phyloP scores from a whole-genome alignment of 1,139 yeast genomes.

The Saccharomycopsis crataegensis region DNA sequence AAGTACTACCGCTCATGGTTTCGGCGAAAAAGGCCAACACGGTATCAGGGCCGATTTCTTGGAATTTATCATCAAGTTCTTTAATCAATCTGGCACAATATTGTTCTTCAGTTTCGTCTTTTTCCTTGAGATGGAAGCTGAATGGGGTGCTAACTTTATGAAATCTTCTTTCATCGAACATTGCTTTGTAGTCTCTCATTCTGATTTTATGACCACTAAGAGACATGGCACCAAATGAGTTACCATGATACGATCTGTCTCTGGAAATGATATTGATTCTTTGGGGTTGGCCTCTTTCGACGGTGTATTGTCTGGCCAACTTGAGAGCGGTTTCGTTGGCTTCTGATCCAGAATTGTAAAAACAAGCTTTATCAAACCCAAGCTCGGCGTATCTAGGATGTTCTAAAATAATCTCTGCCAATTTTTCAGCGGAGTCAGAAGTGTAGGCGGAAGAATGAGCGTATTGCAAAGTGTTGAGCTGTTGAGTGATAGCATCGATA shows the following conservation, averaged over 20 bases:
- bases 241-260: slow-evolving; percentile 44
- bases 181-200: slow-evolving; percentile 27
- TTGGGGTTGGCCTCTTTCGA: slow-evolving; percentile 37
- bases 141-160: slow-evolving; percentile 31
- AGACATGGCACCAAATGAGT: slow-evolving; percentile 41
- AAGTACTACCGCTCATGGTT: slow-evolving; percentile 37
- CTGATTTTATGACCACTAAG: slow-evolving; percentile 33
- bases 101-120: slow-evolving; percentile 31
- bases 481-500: slow-evolving; percentile 23
- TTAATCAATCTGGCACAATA: slow-evolving; percentile 31
- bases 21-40: slow-evolving; percentile 36
- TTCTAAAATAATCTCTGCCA: slow-evolving; percentile 40
- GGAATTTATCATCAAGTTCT: slow-evolving; percentile 33
- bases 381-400: slow-evolving; percentile 32
- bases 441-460: slow-evolving; percentile 36
- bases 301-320: slow-evolving; percentile 41
- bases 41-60: slow-evolving; percentile 34
- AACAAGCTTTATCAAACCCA: slow-evolving; percentile 39
- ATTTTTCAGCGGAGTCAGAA: slow-evolving; percentile 39
- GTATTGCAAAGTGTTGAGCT: slow-evolving; percentile 30
- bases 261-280: slow-evolving; percentile 41
- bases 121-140: slow-evolving; percentile 30
- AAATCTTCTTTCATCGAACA: slow-evolving; percentile 25
- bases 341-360: slow-evolving; percentile 48
- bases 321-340: slow-evolving; percentile 46